These are phyloP conservation scores for Friedmanniomyces endolithicus DNA, from an alignment of 495 filamentous ascomycete species.

Conservation along the genomic window DNA sequence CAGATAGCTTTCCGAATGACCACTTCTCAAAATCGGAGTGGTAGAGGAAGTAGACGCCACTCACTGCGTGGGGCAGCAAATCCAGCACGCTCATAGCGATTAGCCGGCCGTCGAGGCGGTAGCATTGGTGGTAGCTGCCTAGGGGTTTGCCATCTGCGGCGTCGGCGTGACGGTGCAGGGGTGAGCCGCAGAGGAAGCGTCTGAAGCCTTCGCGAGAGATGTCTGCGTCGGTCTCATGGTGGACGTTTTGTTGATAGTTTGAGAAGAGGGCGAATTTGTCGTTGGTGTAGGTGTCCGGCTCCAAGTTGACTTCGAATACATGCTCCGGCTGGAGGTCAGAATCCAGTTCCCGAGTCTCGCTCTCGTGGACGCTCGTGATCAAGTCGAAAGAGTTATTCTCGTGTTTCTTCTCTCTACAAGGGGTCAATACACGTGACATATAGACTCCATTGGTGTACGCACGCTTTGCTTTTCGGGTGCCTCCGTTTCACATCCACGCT, in stretches of 20 bases:
- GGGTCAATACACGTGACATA: not conserved
- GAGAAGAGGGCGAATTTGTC: conserved; percentile 76
- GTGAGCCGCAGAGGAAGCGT: conserved; percentile 73
- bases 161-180: conserved; percentile 45
- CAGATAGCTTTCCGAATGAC: conserved; percentile 79
- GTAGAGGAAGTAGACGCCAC: conserved; percentile 88
- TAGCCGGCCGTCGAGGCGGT: conserved; percentile 76
- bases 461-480: conserved; percentile 67
- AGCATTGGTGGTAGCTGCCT: conserved; percentile 92
- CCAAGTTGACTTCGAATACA: conserved; percentile 64
- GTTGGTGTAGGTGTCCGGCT: conserved; percentile 66
- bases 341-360: conserved; percentile 46
- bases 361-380: conserved; percentile 56
- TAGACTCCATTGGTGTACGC: conserved; percentile 17
- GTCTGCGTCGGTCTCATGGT: conserved; percentile 56
- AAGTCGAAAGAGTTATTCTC: conserved; percentile 56
- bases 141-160: conserved; percentile 39
- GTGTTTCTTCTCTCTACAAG: conserved; percentile 52
- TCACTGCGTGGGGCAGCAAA: conserved; percentile 73
- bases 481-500: conserved; percentile 56
- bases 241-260: conserved; percentile 75
- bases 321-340: conserved; percentile 58
- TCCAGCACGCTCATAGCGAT: conserved; percentile 85
- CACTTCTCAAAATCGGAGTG: conserved; percentile 68
- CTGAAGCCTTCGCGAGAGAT: conserved; percentile 60